Evolutionary conservation across 2,329 filamentous ascomycete species (phyloP).

Genomic region (Microdochium nivale): DNA sequence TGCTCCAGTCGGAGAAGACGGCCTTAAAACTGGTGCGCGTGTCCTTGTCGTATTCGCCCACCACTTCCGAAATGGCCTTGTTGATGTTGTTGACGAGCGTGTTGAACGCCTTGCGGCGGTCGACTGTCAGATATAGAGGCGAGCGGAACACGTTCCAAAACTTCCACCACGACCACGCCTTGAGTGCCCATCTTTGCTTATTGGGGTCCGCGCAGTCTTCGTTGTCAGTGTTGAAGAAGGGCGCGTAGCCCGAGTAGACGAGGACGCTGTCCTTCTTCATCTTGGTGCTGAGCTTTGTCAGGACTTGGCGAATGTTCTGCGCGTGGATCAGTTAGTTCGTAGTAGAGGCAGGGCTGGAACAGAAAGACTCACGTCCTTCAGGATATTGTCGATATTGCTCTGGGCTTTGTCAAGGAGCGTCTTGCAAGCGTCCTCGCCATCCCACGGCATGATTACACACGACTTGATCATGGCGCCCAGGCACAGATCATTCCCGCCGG

Average conservation of each 20-base stretch:
- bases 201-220: constrained; percentile 11
- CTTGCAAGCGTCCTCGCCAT: constrained; percentile 9
- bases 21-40: constrained; percentile 11
- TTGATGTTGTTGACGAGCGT: constrained; percentile 16
- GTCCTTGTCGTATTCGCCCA: constrained; percentile 10
- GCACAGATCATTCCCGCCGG: constrained; percentile 28
- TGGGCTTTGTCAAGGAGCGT: constrained; percentile 13
- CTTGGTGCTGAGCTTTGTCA: constrained; percentile 16
- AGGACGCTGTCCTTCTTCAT: constrained; percentile 19
- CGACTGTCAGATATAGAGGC: constrained; percentile 9
- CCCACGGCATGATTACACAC: constrained; percentile 12
- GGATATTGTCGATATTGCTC: constrained; percentile 15
- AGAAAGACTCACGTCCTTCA: constrained; percentile 6
- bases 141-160: neutral
- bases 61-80: constrained; percentile 15
- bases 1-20: constrained; percentile 19
- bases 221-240: constrained; percentile 21
- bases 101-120: constrained; percentile 20
- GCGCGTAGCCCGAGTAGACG: constrained; percentile 19
- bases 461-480: constrained; percentile 12
- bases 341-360: too few species aligned
- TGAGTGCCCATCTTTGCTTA: constrained; percentile 10
- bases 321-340: too few species aligned
- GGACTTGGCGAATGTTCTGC: constrained; percentile 15
- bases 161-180: constrained; percentile 3